Percentiles rank a stretch among this genome's conserved stretches.
Evolutionary conservation across 1,284 basidiomycete species (phyloP).

Genomic region (Naganishia sp.): DNA sequence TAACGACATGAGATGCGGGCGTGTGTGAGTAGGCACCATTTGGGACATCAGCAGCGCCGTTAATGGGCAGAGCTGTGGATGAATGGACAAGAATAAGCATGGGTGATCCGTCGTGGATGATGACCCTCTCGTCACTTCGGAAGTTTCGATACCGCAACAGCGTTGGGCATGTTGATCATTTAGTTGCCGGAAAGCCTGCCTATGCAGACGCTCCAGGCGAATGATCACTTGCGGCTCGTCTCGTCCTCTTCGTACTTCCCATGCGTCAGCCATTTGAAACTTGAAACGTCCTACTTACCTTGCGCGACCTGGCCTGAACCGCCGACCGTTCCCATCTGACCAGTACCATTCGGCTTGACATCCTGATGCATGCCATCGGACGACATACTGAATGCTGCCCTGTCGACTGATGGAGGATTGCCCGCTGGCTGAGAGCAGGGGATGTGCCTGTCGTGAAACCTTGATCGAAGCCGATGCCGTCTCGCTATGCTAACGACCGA

Average conservation of each 20-base stretch:
- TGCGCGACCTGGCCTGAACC: background rate
- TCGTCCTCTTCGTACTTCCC: background rate
- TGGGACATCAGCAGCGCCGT: background rate
- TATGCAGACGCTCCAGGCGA: too few relatives aligned
- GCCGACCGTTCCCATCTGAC: background rate
- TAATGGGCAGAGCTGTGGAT: slow-evolving; percentile 1
- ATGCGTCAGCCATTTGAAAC: background rate
- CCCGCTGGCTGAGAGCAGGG: background rate
- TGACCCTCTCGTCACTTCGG: too few relatives aligned
- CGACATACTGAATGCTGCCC: slow-evolving; percentile 8
- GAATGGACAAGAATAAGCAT: too few relatives aligned
- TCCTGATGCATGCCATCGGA: background rate
- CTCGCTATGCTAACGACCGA: background rate
- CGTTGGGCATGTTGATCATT: too few relatives aligned
- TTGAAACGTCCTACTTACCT: background rate
- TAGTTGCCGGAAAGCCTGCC: too few relatives aligned
- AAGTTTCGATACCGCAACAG: too few relatives aligned
- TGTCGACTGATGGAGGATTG: background rate
- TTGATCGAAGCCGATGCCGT: background rate
- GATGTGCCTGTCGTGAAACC: background rate
- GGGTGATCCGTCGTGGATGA: too few relatives aligned
- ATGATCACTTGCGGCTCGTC: too few relatives aligned
- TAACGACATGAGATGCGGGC: slow-evolving; percentile 23
- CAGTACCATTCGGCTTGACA: background rate
- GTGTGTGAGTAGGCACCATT: slow-evolving; percentile 18